Conservation (phyloP, 768 basidiomycete species). For the Mycena indigotica region DNA sequence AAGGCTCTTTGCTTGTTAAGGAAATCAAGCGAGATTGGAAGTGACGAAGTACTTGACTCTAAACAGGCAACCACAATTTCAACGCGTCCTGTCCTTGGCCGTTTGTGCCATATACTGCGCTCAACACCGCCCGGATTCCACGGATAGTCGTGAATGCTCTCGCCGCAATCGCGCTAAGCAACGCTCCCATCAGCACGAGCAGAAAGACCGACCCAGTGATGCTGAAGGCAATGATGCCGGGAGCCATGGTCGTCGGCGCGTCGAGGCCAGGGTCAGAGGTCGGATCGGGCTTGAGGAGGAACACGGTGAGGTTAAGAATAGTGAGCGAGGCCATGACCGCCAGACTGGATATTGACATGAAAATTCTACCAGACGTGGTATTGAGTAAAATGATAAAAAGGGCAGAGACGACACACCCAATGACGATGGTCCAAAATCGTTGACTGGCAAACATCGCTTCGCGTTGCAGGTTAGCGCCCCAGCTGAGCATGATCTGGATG, state of each 20-base stretch:
- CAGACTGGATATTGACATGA: slow-evolving; percentile 18
- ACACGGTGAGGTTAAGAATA: no score
- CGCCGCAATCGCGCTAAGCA: slow-evolving; percentile 8
- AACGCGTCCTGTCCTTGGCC: slow-evolving; percentile 8
- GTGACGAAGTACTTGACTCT: no score
- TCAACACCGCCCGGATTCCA: slow-evolving; percentile 7
- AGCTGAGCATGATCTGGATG: slow-evolving; percentile 21
- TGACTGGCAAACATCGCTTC: slow-evolving; percentile 28
- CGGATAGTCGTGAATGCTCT: slow-evolving; percentile 9
- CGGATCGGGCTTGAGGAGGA: slow-evolving; percentile 19
- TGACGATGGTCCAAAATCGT: slow-evolving; percentile 26
- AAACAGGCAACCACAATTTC: slow-evolving; percentile 16
- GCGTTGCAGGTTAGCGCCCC: slow-evolving; percentile 24
- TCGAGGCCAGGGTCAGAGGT: slow-evolving; percentile 2
- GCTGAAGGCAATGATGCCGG: slow-evolving; percentile 18
- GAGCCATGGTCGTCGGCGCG: slow-evolving; percentile 1
- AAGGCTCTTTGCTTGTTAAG: no score
- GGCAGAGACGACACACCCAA: no score
- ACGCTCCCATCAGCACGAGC: neutral
- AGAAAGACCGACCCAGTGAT: slow-evolving; percentile 12
- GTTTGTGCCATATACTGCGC: slow-evolving; percentile 6
- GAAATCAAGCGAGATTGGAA: no score
- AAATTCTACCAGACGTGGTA: no score
- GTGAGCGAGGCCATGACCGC: slow-evolving; percentile 24
- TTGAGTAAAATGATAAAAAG: no score